Evolutionary conservation across 768 basidiomycete genomes (phyloP), one percentile per base, ranked within the genome.

Genomic region (Neoboletus brunneissimus): DNA sequence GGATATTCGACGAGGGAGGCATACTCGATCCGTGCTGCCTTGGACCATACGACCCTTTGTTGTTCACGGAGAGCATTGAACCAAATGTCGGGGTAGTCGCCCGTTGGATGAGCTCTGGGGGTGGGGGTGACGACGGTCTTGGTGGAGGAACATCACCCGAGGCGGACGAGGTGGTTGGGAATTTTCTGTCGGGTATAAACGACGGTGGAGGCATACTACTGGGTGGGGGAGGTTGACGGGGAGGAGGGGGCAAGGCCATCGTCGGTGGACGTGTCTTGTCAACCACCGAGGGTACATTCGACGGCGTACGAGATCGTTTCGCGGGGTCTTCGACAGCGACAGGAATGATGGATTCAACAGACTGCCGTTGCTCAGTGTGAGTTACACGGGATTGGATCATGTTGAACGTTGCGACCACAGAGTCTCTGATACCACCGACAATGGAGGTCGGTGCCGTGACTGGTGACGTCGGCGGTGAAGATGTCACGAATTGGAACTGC

Each of bases 101-200:
- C 15, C 95, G 89, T 66, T 92, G 88, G 58, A 97, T 86, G 67
- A 97, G 88, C 54, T 98, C 94, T 18, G 88, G 77, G 18, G 94
- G 96, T 6, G 94, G 95, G 2, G 96, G 95, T 0, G 96, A 98
- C 4, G 86, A 88, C 0, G 96, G 96, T 43, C 95, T 80, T 29
- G 91, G 88, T 0, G 95, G 94, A 12, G 89, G 89, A 6, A 74
- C 71, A 59, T 88, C 87, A 43, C 78, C 74, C 5, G 80, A 76
- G 22, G 77, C 70, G 54, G 72, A 73, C 9, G 80, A 77, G 16
- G 70, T 70, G 5, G 77, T 75, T 25, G 75, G 75, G 45, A 78
- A 61, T 61, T 81, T 82, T 66, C 81, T 79, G 22, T 91, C 89
- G 25, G 91, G 90, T 60, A 93, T 83, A 67, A 87, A 88, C 15